Evolutionary conservation across 306 rosid species (phyloP), one percentile per base, ranked within the genome.

Genomic region (Quercus robur): DNA sequence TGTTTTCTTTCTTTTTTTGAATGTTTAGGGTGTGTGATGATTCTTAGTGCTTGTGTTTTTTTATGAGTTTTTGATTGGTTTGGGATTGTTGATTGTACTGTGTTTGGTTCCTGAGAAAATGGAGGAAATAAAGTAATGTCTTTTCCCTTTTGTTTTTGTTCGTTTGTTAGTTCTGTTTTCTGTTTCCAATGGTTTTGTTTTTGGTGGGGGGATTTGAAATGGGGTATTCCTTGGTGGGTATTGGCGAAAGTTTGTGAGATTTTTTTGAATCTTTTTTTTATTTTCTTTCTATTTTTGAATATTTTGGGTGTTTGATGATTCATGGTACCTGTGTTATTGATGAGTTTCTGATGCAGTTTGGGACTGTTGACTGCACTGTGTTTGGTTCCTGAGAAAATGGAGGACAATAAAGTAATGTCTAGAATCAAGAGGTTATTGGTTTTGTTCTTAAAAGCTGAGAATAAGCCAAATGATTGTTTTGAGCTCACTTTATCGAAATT

Each of bases 151-250:
- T 23, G 12, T 4, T 25, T 63, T 41, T 41, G 46, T 41, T 10
- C 21, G 74, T 25, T 80, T 11, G 6, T 3, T 13, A 10, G 4
- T 70, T 35, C 57, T 56, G 20, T 31, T 56, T 78, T 56, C 11
- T 8, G 46, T 41, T 41, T 41, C 46, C 46, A 41, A 41, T 41
- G 46, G 46, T 23, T 25, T 41, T 26, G 61, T 49, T 61, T 7
- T 51, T 46, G 2, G 20, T 78, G 19, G n/a, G 71, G 51, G 14
- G 26, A 26, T 78, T 69, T 74, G 44, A 30, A 54, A 17, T 55
- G 20, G 18, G 73, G 19, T 20, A 23, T 82, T 63, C n/a, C 6
- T 63, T 78, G 38, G 46, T 77, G 73, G 79, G 73, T 49, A 46
- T 74, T 38, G 20, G 44, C 59, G 52, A 38, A 73, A 57, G 69